Base-by-base conservation (phyloP, 768 basidiomycete species). In the Asterophora lycoperdoides region DNA sequence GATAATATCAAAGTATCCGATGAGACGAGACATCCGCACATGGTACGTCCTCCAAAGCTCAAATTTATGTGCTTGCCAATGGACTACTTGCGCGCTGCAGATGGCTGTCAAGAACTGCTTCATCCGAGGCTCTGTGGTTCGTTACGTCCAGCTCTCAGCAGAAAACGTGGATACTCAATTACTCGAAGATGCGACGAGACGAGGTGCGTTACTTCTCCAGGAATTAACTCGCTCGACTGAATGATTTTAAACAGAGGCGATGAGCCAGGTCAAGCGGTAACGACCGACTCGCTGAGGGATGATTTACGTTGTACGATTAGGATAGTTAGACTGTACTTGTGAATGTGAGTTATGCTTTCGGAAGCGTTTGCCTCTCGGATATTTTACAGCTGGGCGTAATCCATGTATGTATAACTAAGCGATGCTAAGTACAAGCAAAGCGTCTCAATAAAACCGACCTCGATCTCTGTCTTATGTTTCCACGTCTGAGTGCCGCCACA, bases 21-120 rank as follows among this genome's bases (percentile, higher is more conserved):
- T 64, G 90, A 93, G 60, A 84, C 86, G 41, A 76, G 91, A 58
- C 93, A 98, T 69, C 96, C 96, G 19, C 96, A 99, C 68, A 97
- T 99, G 94, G 95, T 90, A 51, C 55, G 79, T 54, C 19, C 30
- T n/a, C n/a, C n/a, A n/a, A n/a, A n/a, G n/a, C n/a, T n/a, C n/a
- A 13, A 13, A 18, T 19, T 14, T 2, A 9, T 10, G 20, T 18
- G 26, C 32, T 5, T 15, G 7, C 44, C 32, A 4, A 29, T 38
- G 48, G 14, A 39, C 30, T 11, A 43, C 37, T 28, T n/a, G 39
- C 23, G 14, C 13, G 23, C 39, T 26, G 35, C 37, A 98, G 95
- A 93, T 97, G 84, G 93, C 95, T 0, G 93, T 99, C 36, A 95
- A 94, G 73, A 98, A 98, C 67, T 96, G 93, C 66, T 99, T 99